These are phyloP conservation scores for Salix koriyanagi DNA, from an alignment of 345 rosid genomes.

Conservation along the genomic window DNA sequence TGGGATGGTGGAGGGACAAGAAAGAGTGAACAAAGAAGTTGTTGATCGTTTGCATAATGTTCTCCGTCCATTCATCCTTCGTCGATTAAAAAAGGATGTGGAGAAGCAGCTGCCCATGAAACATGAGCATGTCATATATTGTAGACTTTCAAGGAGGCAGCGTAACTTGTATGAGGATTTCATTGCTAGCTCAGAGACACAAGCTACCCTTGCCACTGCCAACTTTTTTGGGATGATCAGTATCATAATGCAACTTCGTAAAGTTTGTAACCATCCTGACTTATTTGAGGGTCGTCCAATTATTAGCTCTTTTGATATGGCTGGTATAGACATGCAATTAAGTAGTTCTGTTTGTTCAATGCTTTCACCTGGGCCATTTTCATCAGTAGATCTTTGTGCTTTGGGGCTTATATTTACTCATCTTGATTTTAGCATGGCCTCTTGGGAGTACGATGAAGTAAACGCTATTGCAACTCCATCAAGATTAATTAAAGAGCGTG, in stretches of 20 bases:
- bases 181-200: slow-evolving; percentile 98
- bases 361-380: slow-evolving; percentile 58
- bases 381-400: slow-evolving; percentile 52
- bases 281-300: slow-evolving; percentile 99
- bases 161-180: slow-evolving; percentile 97
- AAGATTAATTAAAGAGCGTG: slow-evolving; percentile 51
- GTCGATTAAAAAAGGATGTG: slow-evolving; percentile 94
- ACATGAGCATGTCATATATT: slow-evolving; percentile 86
- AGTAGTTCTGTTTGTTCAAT: slow-evolving; percentile 70
- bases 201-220: slow-evolving; percentile 88
- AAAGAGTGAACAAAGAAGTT: slow-evolving; percentile 91
- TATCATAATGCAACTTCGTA: slow-evolving; percentile 97
- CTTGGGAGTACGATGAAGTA: slow-evolving; percentile 88
- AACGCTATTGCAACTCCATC: slow-evolving; percentile 73
- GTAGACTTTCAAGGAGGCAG: slow-evolving; percentile 96
- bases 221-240: slow-evolving; percentile 99
- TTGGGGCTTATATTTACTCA: slow-evolving; percentile 81
- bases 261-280: slow-evolving; percentile 99
- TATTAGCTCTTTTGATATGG: slow-evolving; percentile 93
- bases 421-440: slow-evolving; percentile 67
- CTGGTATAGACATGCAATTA: slow-evolving; percentile 67
- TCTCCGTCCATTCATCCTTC: slow-evolving; percentile 94
- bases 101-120: slow-evolving; percentile 97
- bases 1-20: slow-evolving; percentile 99
- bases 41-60: slow-evolving; percentile 98